phyloP scores from a whole-genome alignment of 148 eudicot genomes.

The Amaranthus cruentus region DNA sequence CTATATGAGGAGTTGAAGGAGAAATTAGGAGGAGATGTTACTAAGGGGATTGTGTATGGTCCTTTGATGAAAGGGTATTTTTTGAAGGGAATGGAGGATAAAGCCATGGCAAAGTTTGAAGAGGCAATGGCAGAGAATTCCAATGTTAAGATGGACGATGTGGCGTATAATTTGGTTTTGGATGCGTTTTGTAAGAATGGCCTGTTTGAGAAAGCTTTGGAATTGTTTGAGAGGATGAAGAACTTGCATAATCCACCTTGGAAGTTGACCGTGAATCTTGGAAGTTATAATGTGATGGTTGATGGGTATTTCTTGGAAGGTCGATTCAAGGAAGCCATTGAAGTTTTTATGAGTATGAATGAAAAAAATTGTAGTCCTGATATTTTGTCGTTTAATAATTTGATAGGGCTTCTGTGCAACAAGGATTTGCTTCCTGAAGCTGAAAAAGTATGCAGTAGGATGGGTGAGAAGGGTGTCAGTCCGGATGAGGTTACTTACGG shows the following conservation, averaged over 20 bases:
- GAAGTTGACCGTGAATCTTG: slow-evolving; percentile 60
- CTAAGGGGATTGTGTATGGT: slow-evolving; percentile 68
- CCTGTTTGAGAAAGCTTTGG: slow-evolving; percentile 68
- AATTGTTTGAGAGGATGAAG: slow-evolving; percentile 69
- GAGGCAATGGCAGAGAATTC: slow-evolving; percentile 49
- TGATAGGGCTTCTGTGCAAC: slow-evolving; percentile 68
- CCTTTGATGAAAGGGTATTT: slow-evolving; percentile 76
- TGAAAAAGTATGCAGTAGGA: slow-evolving; percentile 68
- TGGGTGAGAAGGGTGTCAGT: slow-evolving; percentile 66
- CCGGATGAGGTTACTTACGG: slow-evolving; percentile 80
- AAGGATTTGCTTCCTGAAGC: slow-evolving; percentile 62
- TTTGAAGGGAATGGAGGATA: slow-evolving; percentile 66
- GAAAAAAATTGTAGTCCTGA: slow-evolving; percentile 81
- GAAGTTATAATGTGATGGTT: slow-evolving; percentile 81
- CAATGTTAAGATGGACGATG: slow-evolving; percentile 58
- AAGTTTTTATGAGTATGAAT: slow-evolving; percentile 72
- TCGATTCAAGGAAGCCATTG: slow-evolving; percentile 63
- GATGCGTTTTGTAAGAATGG: slow-evolving; percentile 80
- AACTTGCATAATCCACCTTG: slow-evolving; percentile 68
- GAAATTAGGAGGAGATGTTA: slow-evolving; percentile 55
- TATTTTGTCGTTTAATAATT: slow-evolving; percentile 68
- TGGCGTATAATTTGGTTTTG: slow-evolving; percentile 60
- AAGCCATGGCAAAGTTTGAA: slow-evolving; percentile 62
- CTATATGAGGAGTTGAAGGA: slow-evolving; percentile 73
- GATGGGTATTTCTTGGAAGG: slow-evolving; percentile 72